Percentiles rank a stretch among this genome's conserved stretches.
These are phyloP conservation scores for Rosa lucieae DNA, from an alignment of 306 rosid genomes.

Conservation along the genomic window DNA sequence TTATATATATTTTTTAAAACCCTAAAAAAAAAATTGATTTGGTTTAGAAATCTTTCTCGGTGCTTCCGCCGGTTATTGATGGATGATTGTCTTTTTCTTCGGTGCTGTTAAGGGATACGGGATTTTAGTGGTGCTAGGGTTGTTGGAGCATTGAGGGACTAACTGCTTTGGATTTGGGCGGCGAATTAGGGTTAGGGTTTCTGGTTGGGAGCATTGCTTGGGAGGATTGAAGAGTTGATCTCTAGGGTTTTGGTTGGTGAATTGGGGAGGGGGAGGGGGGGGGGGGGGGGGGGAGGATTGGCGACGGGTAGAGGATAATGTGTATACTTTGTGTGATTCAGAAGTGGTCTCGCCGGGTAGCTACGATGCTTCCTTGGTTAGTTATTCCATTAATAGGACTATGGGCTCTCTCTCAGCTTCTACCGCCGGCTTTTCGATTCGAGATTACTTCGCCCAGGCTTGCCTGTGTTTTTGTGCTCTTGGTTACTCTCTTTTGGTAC, in stretches of 20 bases:
- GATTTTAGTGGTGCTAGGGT: conserved; percentile 63
- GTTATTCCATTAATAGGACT: conserved; percentile 92
- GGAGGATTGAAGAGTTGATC: conserved; percentile 11
- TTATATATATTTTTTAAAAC: background rate
- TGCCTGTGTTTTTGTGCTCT: conserved; percentile 89
- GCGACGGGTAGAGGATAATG: conserved; percentile 88
- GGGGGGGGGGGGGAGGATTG: conserved; percentile 35
- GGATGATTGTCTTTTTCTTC: conserved; percentile 23
- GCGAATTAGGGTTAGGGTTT: conserved; percentile 56
- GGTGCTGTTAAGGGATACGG: conserved; percentile 28
- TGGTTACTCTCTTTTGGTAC: conserved; percentile 97
- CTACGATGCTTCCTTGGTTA: conserved; percentile 99
- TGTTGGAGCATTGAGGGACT: conserved; percentile 43
- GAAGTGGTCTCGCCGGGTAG: conserved; percentile 99
- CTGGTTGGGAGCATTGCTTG: conserved; percentile 26
- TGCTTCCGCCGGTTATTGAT: conserved; percentile 35
- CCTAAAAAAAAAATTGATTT: conserved; percentile 26
- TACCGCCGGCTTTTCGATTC: conserved; percentile 94
- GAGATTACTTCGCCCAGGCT: conserved; percentile 94
- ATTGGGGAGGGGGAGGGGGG: conserved; percentile 27
- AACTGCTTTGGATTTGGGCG: conserved; percentile 38
- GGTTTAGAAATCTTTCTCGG: background rate
- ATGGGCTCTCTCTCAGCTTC: conserved; percentile 97
- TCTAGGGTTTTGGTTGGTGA: conserved; percentile 40
- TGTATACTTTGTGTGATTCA: conserved; percentile 99